A percentile compares a stretch with the other conserved stretches of the same genome.
phyloP scores from a whole-genome alignment of 345 rosid species.

The Eucalyptus regnans region DNA sequence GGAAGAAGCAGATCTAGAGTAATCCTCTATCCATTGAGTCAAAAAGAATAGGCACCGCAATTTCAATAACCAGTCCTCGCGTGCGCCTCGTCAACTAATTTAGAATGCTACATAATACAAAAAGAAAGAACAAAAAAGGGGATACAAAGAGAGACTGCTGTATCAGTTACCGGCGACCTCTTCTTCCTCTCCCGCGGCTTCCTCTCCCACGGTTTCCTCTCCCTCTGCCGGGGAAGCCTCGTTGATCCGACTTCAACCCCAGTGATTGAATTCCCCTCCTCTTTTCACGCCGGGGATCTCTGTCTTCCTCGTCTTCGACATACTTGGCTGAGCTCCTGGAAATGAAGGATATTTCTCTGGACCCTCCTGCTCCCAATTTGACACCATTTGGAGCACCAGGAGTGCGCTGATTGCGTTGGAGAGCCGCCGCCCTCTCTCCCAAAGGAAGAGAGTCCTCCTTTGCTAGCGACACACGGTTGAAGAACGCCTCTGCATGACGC shows the following conservation, averaged over 20 bases:
- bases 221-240: slow-evolving; percentile 36
- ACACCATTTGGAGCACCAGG: slow-evolving; percentile 31
- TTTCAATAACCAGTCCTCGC: not conserved
- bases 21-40: not conserved
- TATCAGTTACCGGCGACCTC: slow-evolving; percentile 1
- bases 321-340: slow-evolving; percentile 50
- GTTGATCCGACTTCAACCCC: slow-evolving; percentile 38
- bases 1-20: too few species aligned
- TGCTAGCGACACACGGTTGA: slow-evolving; percentile 43
- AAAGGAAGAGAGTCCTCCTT: slow-evolving; percentile 68
- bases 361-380: slow-evolving; percentile 84
- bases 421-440: slow-evolving; percentile 70
- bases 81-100: not conserved
- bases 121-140: not conserved
- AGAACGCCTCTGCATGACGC: slow-evolving; percentile 80
- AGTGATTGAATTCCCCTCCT: slow-evolving; percentile 83
- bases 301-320: slow-evolving; percentile 48
- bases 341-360: slow-evolving; percentile 71
- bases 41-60: not conserved
- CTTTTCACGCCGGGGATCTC: slow-evolving; percentile 13
- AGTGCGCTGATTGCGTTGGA: slow-evolving; percentile 18
- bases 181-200: slow-evolving; percentile 14
- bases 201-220: slow-evolving; percentile 24
- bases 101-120: not conserved
- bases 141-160: not conserved